These are phyloP conservation scores for Sugiyamaella chiloensis DNA, from an alignment of 805 yeast species.

Conservation along the genomic window DNA sequence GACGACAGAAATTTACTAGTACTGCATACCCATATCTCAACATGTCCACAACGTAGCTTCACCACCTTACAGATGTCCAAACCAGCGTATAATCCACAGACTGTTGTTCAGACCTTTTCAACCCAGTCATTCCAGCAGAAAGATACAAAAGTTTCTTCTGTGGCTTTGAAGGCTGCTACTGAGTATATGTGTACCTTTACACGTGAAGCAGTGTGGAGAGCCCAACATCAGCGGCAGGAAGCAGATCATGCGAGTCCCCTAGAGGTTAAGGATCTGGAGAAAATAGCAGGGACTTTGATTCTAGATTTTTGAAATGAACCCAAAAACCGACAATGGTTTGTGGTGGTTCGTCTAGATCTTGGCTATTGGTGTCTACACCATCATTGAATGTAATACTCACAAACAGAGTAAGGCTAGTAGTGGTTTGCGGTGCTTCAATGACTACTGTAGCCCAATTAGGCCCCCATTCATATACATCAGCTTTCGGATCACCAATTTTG, in stretches of 20 bases:
- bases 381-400: constrained; percentile 19
- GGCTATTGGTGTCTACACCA: constrained; percentile 1
- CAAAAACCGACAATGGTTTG: constrained; percentile 15
- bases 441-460: constrained; percentile 30
- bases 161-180: constrained; percentile 31
- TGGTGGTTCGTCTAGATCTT: neutral
- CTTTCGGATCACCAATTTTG: constrained; percentile 12
- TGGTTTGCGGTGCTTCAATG: constrained; percentile 14
- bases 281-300: constrained; percentile 45
- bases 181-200: constrained; percentile 47
- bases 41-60: too few relatives aligned
- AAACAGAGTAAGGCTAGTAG: constrained; percentile 11
- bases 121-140: constrained; percentile 22
- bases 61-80: too few relatives aligned
- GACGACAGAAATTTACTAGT: too few relatives aligned
- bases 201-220: constrained; percentile 47
- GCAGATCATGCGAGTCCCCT: constrained; percentile 18
- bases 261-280: constrained; percentile 34
- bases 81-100: too few relatives aligned
- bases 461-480: constrained; percentile 23
- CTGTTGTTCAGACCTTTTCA: constrained; percentile 22
- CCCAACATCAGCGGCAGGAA: constrained; percentile 39
- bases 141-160: constrained; percentile 25
- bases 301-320: constrained; percentile 39
- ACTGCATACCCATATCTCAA: too few relatives aligned